Evolutionary conservation across 1,284 basidiomycete species (phyloP), one percentile per base, ranked within the genome.

Genomic region (Leucoagaricus sp.): DNA sequence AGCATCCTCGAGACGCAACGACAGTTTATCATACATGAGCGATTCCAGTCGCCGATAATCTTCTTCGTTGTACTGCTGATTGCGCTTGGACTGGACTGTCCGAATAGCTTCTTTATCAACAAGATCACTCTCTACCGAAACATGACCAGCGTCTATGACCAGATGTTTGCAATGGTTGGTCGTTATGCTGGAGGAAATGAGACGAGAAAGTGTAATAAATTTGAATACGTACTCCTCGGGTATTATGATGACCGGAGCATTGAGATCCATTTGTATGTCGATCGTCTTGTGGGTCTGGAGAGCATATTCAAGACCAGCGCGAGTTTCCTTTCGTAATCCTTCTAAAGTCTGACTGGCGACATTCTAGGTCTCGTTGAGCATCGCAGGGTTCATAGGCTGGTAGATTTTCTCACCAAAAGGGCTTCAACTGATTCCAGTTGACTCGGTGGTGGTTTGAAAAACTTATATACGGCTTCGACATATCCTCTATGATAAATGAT

Each of bases 401-500:
- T 29, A 56, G 34, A 42, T 13, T 73, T 19, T 2, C 85, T 55
- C 64, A 91, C 91, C 65, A 96, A 72, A 40, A 96, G 78, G 0
- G 93, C 93, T 69, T 93, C 93, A 53, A 99, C 94, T 1, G 96
- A 96, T 72, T 99, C 96, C 49, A 99, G 74, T 71, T 99, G 96
- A 69, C 91, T 96, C 44, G 90, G 89, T 1, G 97, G 96, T 1
- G 97, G 97, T 69, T 89, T 93, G 76, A 99, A 91, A 77, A 99
- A 99, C 60, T 82, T 84, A 62, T 93, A 89, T 36, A 99, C 85
- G 1, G 92, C 92, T 75, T 99, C 96, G 40, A 99, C 83, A 69
- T 98, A 99, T 33, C 93, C 92, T 65, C 82, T 86, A 69, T 99
- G 95, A 68, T 99, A 99, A 56, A 99, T 93, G 63, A 99, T 93